These are phyloP conservation scores for Calonectria pseudoreteaudii DNA, from an alignment of 2,329 filamentous ascomycete species.

Conservation along the genomic window DNA sequence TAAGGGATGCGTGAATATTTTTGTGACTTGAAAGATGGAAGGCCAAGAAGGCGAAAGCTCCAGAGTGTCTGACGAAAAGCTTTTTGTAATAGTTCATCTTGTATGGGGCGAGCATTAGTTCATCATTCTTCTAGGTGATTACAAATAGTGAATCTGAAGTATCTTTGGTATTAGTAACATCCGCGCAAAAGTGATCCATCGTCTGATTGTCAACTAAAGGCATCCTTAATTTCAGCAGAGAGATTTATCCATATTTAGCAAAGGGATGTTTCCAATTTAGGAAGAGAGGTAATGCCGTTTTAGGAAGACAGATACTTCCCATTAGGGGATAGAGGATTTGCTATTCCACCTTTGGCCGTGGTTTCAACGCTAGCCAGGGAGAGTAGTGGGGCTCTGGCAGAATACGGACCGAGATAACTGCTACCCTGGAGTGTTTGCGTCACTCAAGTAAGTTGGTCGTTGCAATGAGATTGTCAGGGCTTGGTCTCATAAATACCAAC, in stretches of 20 bases:
- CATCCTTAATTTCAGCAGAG: neutral
- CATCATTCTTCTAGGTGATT: neutral
- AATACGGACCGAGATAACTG: too few species aligned
- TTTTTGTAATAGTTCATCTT: neutral
- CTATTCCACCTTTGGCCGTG: too few species aligned
- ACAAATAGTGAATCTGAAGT: neutral
- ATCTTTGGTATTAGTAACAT: neutral
- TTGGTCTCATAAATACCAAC: too few species aligned
- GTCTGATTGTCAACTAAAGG: neutral
- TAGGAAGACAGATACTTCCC: neutral
- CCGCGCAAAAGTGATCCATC: too few species aligned
- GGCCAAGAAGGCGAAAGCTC: neutral
- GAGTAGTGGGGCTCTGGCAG: too few species aligned
- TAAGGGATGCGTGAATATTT: too few species aligned
- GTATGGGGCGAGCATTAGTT: neutral
- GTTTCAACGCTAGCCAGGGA: too few species aligned
- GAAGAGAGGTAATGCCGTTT: slow-evolving; percentile 3
- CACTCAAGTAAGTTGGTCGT: too few species aligned
- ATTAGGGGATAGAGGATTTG: neutral
- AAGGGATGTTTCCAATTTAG: slow-evolving; percentile 7
- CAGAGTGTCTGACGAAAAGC: neutral
- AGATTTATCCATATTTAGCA: slow-evolving; percentile 12
- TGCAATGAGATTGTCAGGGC: too few species aligned
- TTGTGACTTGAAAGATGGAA: neutral
- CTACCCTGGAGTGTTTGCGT: too few species aligned